Percentiles rank a stretch among this genome's conserved stretches.
Conservation (phyloP, 768 basidiomycete species). For the Suillus occidentalis region DNA sequence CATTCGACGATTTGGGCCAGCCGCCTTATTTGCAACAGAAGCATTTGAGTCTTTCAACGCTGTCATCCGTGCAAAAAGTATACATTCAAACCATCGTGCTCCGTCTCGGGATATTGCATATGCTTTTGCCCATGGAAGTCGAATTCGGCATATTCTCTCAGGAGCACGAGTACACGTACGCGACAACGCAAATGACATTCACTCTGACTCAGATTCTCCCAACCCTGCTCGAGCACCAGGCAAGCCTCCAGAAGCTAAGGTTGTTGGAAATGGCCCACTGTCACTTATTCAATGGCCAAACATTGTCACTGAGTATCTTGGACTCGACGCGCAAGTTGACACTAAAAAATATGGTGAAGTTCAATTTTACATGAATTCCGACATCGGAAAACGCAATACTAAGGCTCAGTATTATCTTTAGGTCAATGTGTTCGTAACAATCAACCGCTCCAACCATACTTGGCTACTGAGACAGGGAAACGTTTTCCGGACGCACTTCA, state of each 20-base stretch:
- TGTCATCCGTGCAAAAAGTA: conserved; percentile 31
- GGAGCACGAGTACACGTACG: conserved; percentile 11
- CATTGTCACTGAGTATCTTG: conserved; percentile 3
- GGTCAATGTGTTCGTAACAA: conserved; percentile 1
- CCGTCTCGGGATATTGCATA: conserved; percentile 33
- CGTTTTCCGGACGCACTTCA: background rate
- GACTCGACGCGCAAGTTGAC: background rate
- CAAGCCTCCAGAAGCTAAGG: background rate
- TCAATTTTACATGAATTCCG: background rate
- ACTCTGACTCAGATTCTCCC: background rate
- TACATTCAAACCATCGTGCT: conserved; percentile 37
- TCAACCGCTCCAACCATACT: background rate
- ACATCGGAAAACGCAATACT: too few relatives aligned
- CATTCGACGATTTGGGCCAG: conserved; percentile 41
- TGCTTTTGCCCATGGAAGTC: conserved; percentile 26
- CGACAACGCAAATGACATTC: background rate
- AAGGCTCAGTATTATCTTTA: background rate
- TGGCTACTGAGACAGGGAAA: background rate
- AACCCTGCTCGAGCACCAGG: background rate
- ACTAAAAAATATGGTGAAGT: background rate
- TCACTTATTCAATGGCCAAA: background rate
- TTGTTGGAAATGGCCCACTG: background rate
- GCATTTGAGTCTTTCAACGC: conserved; percentile 43
- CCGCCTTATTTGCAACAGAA: conserved; percentile 45
- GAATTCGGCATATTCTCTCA: conserved; percentile 26